Base-by-base conservation (phyloP, 192 early-diverging fungal genomes). In the Coemansia sp. region DNA sequence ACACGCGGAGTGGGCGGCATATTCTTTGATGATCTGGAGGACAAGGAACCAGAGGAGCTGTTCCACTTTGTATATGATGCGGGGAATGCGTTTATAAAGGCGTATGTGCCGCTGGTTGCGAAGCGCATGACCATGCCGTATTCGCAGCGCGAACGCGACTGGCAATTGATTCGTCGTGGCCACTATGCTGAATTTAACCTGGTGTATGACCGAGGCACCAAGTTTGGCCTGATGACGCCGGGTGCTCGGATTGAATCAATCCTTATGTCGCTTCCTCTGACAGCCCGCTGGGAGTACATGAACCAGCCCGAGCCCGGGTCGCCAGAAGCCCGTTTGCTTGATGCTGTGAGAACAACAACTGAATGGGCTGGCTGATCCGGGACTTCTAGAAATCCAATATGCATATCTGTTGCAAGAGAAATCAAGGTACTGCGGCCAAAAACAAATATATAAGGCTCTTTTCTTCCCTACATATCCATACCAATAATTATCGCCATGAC, bases 171-270 rank as follows among this genome's bases (percentile, higher is more conserved):
- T 31, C 86, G 96, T 45, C 84, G 96, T 37, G 96, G 96, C 9
- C 83, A 93, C 28, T 99, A 99, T 76, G 94, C 93, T 20, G 96
- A 99, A 65, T 99, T 99, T 71, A 99, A 99, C 66, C 75, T 99
- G 63, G 89, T 97, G 14, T 86, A 91, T 59, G 96, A 99, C 72
- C 86, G 96, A 43, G 96, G 96, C 18, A 99, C 96, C 33, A 98
- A 98, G 79, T 99, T 97, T 79, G 96, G 96, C 14, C 76, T 99
- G 37, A 84, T 88, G 61, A 99, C 96, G 16, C 96, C 96, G 11
- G 94, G 94, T 39, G 93, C 90, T 2, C 80, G 96, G 26, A 97
- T 97, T 51, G 96, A 99, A 68, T 93, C 90, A 59, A 92, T 99
- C 14, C 67, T 99, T 54, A 90, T 94, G 88, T 88, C 88, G 55